phyloP scores from a whole-genome alignment of 768 basidiomycete species.

The Tephrocybe sp. region DNA sequence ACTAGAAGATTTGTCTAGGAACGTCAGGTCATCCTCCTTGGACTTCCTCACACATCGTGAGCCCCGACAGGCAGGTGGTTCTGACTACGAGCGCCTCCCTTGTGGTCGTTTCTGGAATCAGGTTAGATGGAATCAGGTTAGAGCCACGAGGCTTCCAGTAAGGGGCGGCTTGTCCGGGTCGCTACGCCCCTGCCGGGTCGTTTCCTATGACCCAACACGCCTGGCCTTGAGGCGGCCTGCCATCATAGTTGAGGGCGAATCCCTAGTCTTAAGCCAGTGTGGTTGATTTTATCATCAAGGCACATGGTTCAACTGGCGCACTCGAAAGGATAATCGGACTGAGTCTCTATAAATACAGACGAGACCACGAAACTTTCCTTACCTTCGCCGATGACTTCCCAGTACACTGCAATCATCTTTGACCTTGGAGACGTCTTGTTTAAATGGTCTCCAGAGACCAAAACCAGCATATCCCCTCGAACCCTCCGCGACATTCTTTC shows the following conservation, averaged over 20 bases:
- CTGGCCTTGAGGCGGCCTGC: slow-evolving; percentile 20
- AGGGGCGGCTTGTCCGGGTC: slow-evolving; percentile 7
- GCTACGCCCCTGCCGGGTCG: slow-evolving; percentile 11
- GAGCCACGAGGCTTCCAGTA: slow-evolving; percentile 10
- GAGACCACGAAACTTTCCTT: background rate
- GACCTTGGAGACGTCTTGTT: slow-evolving; percentile 59
- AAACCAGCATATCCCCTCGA: slow-evolving; percentile 39
- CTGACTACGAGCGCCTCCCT: background rate
- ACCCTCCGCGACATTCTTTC: slow-evolving; percentile 40
- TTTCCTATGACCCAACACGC: slow-evolving; percentile 2
- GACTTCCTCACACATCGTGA: slow-evolving; percentile 1
- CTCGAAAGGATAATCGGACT: background rate
- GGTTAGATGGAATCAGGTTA: slow-evolving; percentile 4
- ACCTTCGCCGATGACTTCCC: slow-evolving; percentile 7
- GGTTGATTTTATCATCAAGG: slow-evolving; percentile 13
- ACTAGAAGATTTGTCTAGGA: background rate
- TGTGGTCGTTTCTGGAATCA: slow-evolving; percentile 9
- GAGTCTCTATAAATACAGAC: slow-evolving; percentile 13
- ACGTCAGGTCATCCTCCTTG: background rate
- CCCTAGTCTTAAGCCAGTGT: slow-evolving; percentile 1
- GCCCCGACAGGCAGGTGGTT: background rate
- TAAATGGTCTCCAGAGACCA: slow-evolving; percentile 48
- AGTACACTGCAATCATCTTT: slow-evolving; percentile 41
- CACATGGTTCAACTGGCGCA: slow-evolving; percentile 15
- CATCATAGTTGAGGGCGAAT: slow-evolving; percentile 12